Conservation (phyloP, 345 rosid species). For the Eucalyptus cladocalyx region DNA sequence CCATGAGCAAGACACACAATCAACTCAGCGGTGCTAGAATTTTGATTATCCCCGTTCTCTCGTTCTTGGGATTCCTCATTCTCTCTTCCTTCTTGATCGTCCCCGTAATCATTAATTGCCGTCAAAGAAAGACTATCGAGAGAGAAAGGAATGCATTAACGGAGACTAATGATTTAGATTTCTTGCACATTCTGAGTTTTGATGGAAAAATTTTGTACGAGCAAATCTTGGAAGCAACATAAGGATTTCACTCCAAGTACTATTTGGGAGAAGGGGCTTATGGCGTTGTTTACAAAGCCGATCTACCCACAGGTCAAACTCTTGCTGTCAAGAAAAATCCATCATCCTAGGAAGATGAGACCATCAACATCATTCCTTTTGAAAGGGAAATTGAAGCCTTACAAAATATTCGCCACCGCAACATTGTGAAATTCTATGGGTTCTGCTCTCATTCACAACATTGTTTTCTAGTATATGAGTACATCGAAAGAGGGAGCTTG, state of each 20-base stretch:
- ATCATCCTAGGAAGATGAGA: neutral
- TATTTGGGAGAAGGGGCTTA: slow-evolving; percentile 1
- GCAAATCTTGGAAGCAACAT: neutral
- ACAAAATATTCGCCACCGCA: neutral
- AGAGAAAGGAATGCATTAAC: neutral
- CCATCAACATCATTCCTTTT: neutral
- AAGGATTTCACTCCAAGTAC: neutral
- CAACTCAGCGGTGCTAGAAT: accelerated
- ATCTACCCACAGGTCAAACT: neutral
- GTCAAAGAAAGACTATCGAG: neutral
- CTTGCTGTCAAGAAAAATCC: neutral
- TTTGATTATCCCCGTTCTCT: neutral
- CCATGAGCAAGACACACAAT: neutral
- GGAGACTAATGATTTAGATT: neutral
- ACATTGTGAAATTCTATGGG: neutral
- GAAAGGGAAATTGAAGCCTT: neutral
- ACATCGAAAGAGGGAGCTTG: neutral
- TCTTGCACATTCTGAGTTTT: neutral
- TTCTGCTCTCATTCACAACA: neutral
- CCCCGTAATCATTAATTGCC: neutral
- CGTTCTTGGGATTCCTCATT: neutral
- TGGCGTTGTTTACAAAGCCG: neutral
- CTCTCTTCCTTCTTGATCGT: neutral
- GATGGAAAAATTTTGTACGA: neutral
- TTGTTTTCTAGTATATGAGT: neutral